A percentile compares a stretch with the other conserved stretches of the same genome.
phyloP scores from a whole-genome alignment of 495 filamentous ascomycete genomes.

The Aspergillus carlsbadensis region DNA sequence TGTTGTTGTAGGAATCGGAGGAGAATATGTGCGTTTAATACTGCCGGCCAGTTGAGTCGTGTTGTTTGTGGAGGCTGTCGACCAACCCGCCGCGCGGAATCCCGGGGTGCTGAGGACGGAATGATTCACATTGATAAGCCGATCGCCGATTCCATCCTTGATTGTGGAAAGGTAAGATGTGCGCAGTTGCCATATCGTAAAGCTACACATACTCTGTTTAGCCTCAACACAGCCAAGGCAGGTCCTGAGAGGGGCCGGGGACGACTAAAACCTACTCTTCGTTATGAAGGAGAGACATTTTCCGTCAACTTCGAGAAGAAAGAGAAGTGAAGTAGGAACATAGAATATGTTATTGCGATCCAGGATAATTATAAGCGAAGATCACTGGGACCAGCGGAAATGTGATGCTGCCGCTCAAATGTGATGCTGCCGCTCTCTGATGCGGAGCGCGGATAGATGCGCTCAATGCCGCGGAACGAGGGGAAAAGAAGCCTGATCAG shows the following conservation, averaged over 20 bases:
- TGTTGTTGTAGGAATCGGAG: conserved; percentile 85
- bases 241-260: background rate
- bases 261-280: conserved; percentile 72
- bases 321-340: background rate
- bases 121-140: conserved; percentile 89
- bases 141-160: conserved; percentile 93
- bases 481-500: conserved; percentile 24
- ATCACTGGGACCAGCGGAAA: conserved; percentile 3
- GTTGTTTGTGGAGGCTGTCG: conserved; percentile 56
- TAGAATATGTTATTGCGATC: conserved; percentile 1
- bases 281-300: conserved; percentile 92
- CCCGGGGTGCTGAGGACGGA: conserved; percentile 88
- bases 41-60: conserved; percentile 48
- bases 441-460: conserved; percentile 14
- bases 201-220: conserved; percentile 50
- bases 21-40: conserved; percentile 90
- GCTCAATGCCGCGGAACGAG: conserved; percentile 5
- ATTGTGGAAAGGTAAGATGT: conserved; percentile 87
- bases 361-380: conserved; percentile 2
- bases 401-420: conserved; percentile 15
- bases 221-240: background rate
- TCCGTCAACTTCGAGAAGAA: conserved; percentile 8
- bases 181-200: conserved; percentile 90
- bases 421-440: conserved; percentile 12
- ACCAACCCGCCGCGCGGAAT: conserved; percentile 94